A percentile compares a stretch with the other conserved stretches of the same genome.
These are phyloP conservation scores for Aegilops umbellulata DNA, from an alignment of 176 grass and related monocot genomes.

Conservation along the genomic window DNA sequence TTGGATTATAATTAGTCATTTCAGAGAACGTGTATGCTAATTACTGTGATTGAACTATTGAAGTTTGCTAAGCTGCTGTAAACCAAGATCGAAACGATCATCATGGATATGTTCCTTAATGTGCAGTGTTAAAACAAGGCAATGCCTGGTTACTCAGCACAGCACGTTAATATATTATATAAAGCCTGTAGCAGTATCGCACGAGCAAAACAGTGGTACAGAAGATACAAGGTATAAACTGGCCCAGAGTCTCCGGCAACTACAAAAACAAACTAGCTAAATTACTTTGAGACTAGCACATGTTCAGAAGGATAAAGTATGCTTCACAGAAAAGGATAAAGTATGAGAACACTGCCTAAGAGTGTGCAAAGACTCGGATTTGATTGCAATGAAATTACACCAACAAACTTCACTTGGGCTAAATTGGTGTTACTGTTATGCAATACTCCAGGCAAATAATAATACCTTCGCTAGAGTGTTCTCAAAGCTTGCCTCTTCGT, in stretches of 20 bases:
- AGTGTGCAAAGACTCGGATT: not conserved
- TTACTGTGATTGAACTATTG: not conserved
- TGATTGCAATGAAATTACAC: not conserved
- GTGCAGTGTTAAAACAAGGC: not conserved
- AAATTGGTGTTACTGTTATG: not conserved
- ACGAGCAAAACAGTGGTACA: not conserved
- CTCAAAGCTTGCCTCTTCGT: conserved; percentile 97
- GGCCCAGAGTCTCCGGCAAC: not conserved
- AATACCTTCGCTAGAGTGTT: conserved; percentile 92
- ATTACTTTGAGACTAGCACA: not conserved
- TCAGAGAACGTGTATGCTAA: not conserved
- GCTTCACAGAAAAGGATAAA: not conserved
- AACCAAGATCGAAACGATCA: not conserved
- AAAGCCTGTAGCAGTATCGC: not conserved
- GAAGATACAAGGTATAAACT: not conserved
- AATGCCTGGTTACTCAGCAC: not conserved
- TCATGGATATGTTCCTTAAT: not conserved
- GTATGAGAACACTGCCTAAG: not conserved
- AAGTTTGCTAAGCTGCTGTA: not conserved
- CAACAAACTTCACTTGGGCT: not conserved
- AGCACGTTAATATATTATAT: not conserved
- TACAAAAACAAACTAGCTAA: not conserved
- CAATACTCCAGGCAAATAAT: conserved; percentile 6
- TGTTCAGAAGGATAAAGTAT: not conserved
- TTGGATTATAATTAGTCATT: not conserved